A percentile compares a stretch with the other conserved stretches of the same genome.
Evolutionary conservation across 441 rosid species (phyloP).

Genomic region (Populus hybrid): DNA sequence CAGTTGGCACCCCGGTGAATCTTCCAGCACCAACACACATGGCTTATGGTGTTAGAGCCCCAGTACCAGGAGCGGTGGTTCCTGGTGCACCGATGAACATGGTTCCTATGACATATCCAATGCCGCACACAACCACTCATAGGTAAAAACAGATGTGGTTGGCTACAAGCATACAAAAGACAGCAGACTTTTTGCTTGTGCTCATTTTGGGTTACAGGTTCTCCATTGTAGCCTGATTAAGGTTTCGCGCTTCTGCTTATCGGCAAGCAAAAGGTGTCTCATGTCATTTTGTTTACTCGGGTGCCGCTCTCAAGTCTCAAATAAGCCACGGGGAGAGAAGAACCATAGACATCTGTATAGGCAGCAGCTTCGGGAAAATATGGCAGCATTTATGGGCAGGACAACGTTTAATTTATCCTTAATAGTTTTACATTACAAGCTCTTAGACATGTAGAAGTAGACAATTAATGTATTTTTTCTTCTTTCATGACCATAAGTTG

Average conservation of each 20-base stretch:
- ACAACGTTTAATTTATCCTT: slow-evolving; percentile 16
- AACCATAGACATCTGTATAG: slow-evolving; percentile 37
- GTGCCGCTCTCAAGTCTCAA: slow-evolving; percentile 15
- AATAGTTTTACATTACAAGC: neutral
- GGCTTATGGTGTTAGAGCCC: slow-evolving; percentile 71
- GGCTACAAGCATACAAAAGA: slow-evolving; percentile 47
- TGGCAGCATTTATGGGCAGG: slow-evolving; percentile 31
- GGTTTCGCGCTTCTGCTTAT: slow-evolving; percentile 20
- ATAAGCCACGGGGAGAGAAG: slow-evolving; percentile 36
- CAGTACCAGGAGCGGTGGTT: slow-evolving; percentile 65
- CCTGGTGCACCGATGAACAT: slow-evolving; percentile 78
- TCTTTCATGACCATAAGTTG: slow-evolving; percentile 19
- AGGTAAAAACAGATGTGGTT: slow-evolving; percentile 34
- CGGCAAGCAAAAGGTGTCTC: slow-evolving; percentile 30
- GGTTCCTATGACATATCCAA: slow-evolving; percentile 62
- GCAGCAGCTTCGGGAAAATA: slow-evolving; percentile 24
- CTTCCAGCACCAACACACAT: slow-evolving; percentile 64
- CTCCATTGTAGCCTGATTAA: slow-evolving; percentile 30
- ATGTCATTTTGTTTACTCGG: slow-evolving; percentile 24
- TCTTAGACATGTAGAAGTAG: slow-evolving; percentile 17
- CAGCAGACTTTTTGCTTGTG: slow-evolving; percentile 34
- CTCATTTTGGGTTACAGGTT: slow-evolving; percentile 27
- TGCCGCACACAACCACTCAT: slow-evolving; percentile 75
- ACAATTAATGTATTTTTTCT: neutral
- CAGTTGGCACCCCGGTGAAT: slow-evolving; percentile 91